Conservation (phyloP, 192 early-diverging fungal genomes). For the Radiomyces spectabilis region DNA sequence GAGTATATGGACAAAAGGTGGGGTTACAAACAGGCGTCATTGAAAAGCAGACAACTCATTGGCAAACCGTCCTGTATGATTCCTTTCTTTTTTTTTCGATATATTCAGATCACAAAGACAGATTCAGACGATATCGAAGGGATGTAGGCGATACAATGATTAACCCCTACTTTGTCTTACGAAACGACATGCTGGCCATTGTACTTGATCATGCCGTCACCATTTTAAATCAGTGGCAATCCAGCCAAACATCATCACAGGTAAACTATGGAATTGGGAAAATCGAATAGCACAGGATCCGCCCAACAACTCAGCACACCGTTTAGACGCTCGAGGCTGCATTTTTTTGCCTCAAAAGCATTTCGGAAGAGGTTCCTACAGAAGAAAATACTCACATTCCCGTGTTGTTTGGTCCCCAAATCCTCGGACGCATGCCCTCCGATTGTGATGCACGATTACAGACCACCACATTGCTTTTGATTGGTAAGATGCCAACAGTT, state of each 20-base stretch:
- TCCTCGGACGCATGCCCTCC: conserved; percentile 41
- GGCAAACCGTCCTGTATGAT: neutral
- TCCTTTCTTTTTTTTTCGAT: neutral
- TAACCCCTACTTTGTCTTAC: conserved; percentile 59
- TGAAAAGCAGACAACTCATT: neutral
- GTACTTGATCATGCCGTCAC: conserved; percentile 2
- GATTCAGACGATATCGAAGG: conserved; percentile 54
- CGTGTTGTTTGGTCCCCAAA: conserved; percentile 49
- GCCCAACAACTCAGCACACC: neutral
- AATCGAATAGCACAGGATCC: no score
- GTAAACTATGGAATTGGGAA: no score
- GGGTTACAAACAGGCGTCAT: neutral
- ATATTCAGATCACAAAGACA: conserved; percentile 42
- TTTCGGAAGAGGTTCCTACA: conserved; percentile 57
- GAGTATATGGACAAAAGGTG: conserved; percentile 47
- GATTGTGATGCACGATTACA: conserved; percentile 31
- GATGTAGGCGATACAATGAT: conserved; percentile 71
- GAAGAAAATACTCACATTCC: conserved; percentile 44
- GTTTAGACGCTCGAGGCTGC: conserved; percentile 43
- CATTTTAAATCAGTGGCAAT: conserved; percentile 5
- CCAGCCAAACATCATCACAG: neutral
- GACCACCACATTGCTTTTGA: conserved; percentile 34
- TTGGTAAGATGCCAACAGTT: conserved; percentile 37
- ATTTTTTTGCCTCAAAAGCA: conserved; percentile 54
- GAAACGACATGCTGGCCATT: conserved; percentile 42